Conservation (phyloP, 805 yeast species). For the Saccharomycopsis fodiens region DNA sequence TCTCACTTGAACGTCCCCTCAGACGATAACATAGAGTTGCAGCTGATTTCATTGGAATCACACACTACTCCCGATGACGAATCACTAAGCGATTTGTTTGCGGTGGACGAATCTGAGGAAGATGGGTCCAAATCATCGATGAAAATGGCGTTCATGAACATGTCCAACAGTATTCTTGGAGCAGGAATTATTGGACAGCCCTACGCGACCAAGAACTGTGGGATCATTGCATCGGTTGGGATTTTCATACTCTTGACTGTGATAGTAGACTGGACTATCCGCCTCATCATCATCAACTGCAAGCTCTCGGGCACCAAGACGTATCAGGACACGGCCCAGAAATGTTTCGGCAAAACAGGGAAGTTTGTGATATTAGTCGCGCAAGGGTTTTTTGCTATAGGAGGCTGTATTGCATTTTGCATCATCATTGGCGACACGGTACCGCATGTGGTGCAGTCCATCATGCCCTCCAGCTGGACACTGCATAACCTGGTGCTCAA, state of each 20-base stretch:
- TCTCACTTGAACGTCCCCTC: neutral
- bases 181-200: conserved; percentile 97
- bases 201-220: conserved; percentile 74
- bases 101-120: neutral
- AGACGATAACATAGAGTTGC: conserved; percentile 1
- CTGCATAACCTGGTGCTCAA: conserved; percentile 34
- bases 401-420: conserved; percentile 90
- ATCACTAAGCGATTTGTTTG: neutral
- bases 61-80: conserved; percentile 6
- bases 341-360: conserved; percentile 72
- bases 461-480: conserved; percentile 41
- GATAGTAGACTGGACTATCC: conserved; percentile 81
- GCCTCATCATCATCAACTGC: conserved; percentile 76
- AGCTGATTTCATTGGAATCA: conserved; percentile 6
- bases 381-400: conserved; percentile 86
- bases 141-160: conserved; percentile 91
- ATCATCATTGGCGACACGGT: conserved; percentile 93
- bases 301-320: conserved; percentile 67
- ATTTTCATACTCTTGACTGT: conserved; percentile 53
- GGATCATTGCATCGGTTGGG: conserved; percentile 65
- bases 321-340: conserved; percentile 78
- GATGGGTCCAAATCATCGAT: conserved; percentile 40
- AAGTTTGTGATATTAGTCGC: conserved; percentile 58
- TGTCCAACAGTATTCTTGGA: conserved; percentile 92
- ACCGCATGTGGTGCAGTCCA: conserved; percentile 74